Evolutionary conservation across 768 basidiomycete genomes (phyloP).

Genomic region (Suillus cothurnatus): DNA sequence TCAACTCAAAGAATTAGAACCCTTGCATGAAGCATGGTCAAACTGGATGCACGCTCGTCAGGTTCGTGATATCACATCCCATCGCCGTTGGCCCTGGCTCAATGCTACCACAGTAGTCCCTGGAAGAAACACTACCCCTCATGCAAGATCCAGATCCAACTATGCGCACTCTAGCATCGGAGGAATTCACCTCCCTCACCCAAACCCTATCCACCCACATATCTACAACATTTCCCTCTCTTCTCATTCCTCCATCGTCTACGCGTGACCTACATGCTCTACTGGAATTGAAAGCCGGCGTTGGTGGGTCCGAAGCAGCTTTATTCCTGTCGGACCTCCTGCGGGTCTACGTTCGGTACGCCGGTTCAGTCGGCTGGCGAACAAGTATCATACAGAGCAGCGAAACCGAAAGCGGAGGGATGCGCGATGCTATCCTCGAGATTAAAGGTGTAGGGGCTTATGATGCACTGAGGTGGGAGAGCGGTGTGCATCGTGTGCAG

Average conservation of each 20-base stretch:
- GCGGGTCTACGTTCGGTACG: constrained; percentile 78
- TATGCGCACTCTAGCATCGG: constrained; percentile 72
- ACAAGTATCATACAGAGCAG: constrained; percentile 59
- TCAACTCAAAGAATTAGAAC: constrained; percentile 68
- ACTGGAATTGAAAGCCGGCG: constrained; percentile 90
- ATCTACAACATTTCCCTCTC: constrained; percentile 57
- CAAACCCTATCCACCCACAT: constrained; percentile 29
- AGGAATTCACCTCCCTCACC: constrained; percentile 59
- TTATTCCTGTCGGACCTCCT: constrained; percentile 79
- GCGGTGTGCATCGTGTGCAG: constrained; percentile 95
- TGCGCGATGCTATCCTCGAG: constrained; percentile 80
- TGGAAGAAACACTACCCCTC: constrained; percentile 62
- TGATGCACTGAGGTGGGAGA: constrained; percentile 83
- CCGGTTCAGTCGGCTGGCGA: constrained; percentile 60
- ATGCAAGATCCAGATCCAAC: constrained; percentile 73
- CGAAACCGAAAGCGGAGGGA: constrained; percentile 61
- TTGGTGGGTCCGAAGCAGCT: constrained; percentile 87
- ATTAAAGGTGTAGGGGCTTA: constrained; percentile 78
- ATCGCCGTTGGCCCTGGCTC: constrained; percentile 13
- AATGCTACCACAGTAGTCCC: constrained; percentile 51
- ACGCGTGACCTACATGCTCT: constrained; percentile 74
- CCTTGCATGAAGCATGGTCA: constrained; percentile 69
- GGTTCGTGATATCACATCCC: constrained; percentile 42
- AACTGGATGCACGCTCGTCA: constrained; percentile 56
- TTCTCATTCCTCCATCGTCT: constrained; percentile 72